phyloP scores from a whole-genome alignment of 192 early-diverging fungal species.

The Pilaira anomala region DNA sequence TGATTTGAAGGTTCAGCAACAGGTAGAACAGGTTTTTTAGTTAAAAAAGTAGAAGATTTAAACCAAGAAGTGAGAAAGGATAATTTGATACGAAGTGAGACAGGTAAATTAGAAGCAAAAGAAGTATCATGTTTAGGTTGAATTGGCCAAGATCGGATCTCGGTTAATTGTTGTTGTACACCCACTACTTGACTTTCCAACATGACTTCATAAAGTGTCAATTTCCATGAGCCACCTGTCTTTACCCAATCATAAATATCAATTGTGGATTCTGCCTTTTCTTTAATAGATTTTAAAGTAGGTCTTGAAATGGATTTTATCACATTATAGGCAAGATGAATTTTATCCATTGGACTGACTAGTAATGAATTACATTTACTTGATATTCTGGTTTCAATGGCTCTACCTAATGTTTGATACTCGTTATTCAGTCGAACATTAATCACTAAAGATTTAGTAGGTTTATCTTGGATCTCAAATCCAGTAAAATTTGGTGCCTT shows the following conservation, averaged over 20 bases:
- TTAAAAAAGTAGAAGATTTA: not conserved
- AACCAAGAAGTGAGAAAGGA: slow-evolving; percentile 17
- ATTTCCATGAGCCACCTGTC: slow-evolving; percentile 20
- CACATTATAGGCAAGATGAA: slow-evolving; percentile 35
- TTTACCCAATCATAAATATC: slow-evolving; percentile 23
- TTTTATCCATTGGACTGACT: slow-evolving; percentile 25
- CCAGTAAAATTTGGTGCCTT: slow-evolving; percentile 27
- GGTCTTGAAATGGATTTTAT: slow-evolving; percentile 13
- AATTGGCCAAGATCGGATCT: slow-evolving; percentile 26
- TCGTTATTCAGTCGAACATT: slow-evolving; percentile 11
- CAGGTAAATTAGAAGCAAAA: slow-evolving; percentile 14
- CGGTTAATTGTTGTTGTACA: slow-evolving; percentile 30
- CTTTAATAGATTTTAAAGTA: slow-evolving; percentile 4
- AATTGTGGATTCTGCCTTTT: slow-evolving; percentile 24
- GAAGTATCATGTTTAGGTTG: not conserved
- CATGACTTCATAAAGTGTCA: slow-evolving; percentile 37
- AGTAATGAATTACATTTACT: slow-evolving; percentile 7
- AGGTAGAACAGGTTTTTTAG: not conserved
- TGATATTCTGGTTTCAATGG: slow-evolving; percentile 17
- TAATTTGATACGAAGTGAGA: slow-evolving; percentile 20
- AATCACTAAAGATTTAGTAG: slow-evolving; percentile 30
- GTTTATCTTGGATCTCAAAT: slow-evolving; percentile 22
- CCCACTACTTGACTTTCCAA: slow-evolving; percentile 32
- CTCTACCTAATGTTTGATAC: slow-evolving; percentile 21
- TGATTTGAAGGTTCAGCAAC: not conserved